Percentiles rank a stretch among this genome's conserved stretches.
These are phyloP conservation scores for Combretum micranthum DNA, from an alignment of 345 rosid species.

Conservation along the genomic window DNA sequence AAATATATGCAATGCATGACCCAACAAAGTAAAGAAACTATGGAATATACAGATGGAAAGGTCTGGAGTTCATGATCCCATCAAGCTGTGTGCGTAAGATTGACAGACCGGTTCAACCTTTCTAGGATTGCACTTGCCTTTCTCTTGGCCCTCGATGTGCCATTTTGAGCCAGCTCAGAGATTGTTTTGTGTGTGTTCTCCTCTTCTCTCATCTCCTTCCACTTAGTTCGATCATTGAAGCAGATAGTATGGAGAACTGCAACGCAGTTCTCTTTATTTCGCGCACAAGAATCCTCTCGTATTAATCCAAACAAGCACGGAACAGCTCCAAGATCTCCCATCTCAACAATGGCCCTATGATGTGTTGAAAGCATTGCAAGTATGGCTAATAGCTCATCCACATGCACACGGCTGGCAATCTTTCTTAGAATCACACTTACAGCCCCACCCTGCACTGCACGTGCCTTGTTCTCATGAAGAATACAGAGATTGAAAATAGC, in stretches of 20 bases:
- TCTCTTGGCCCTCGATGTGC: conserved; percentile 92
- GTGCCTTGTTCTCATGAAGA: conserved; percentile 67
- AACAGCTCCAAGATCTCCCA: conserved; percentile 62
- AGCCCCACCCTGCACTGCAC: conserved; percentile 81
- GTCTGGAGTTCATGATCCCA: neutral
- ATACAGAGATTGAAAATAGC: conserved; percentile 82
- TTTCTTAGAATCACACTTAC: conserved; percentile 62
- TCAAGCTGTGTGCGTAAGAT: conserved; percentile 86
- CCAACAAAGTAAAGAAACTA: too few species aligned
- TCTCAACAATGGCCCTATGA: conserved; percentile 67
- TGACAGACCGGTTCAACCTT: conserved; percentile 56
- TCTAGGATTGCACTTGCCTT: conserved; percentile 81
- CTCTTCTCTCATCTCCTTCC: conserved; percentile 75
- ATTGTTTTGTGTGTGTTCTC: conserved; percentile 55
- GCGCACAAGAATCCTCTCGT: conserved; percentile 67
- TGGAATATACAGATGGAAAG: neutral
- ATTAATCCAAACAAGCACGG: conserved; percentile 63
- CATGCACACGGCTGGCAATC: conserved; percentile 51
- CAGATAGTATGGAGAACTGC: conserved; percentile 72
- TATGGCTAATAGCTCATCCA: conserved; percentile 79
- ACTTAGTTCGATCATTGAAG: conserved; percentile 63
- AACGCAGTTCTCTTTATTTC: conserved; percentile 81
- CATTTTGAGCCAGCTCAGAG: conserved; percentile 67
- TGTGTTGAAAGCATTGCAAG: conserved; percentile 77
- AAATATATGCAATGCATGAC: too few species aligned